Base-by-base conservation (phyloP, 257 asterid genomes). In the Ehretia macrophylla region DNA sequence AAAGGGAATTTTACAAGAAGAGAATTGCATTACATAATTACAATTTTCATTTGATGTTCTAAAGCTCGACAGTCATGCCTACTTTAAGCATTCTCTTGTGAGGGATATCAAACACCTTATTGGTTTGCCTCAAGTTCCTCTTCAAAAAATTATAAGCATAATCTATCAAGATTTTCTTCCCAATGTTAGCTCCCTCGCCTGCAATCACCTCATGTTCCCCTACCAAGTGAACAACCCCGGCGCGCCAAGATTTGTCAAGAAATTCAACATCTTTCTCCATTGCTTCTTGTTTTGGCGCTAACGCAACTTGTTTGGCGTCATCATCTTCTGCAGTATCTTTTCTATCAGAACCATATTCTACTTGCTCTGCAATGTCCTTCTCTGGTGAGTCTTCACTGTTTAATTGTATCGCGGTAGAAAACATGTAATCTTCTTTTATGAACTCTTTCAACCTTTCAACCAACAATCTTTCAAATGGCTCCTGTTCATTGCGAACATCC, bases 171-270 rank as follows among this genome's bases (percentile, higher is more conserved):
- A 83, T 32, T 57, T 59, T 76, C 73, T 84, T 81, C 23, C 73
- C 76, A 10, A 81, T 20, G 14, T 49, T 48, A 11, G 90, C 69
- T 1, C 81, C 84, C 42, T 76, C 74, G 3, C 65, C 51, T 5
- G 93, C 85, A 60, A 73, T 65, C 63, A 81, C 84, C 39, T 86
- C 92, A n/a, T 77, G 80, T 49, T 86, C 95, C 11, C 95, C 87
- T 5, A 86, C 82, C 58, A 86, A 14, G 46, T 86, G 92, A 45
- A 81, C 86, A 46, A 86, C 81, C 22, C 92, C 85, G 0, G 39
- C 60, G 32, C 44, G n/a, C 57, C 67, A 44, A 8, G 87, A 85
- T 51, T 42, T 55, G 0, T 86, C 89, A 66, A 83, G 3, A 51
- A 27, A 12, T 65, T 54, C 79, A 5, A 79, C 32, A 4, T 78